Evolutionary conservation across 768 basidiomycete species (phyloP), one percentile per base, ranked within the genome.

Genomic region (Leccinum obscurum): DNA sequence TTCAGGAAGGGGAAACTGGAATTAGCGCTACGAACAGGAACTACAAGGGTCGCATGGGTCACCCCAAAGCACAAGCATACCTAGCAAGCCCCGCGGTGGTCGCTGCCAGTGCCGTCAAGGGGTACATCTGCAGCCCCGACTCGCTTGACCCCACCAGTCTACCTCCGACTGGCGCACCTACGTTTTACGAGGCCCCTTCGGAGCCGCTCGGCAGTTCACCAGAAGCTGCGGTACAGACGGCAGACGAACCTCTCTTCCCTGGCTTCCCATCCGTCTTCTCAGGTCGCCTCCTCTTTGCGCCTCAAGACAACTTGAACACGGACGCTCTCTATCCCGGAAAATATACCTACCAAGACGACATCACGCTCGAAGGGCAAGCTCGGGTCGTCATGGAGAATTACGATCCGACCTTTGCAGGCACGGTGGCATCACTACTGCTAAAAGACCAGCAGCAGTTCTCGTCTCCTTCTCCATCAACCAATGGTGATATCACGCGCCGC

Each of bases 311-410:
- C 71, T 76, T 99, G 61, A 98, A 95, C 74, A 99, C 97, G 1
- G 97, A 99, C 69, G 97, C 92, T 1, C 93, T 99, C 68, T 99
- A 99, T 77, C 97, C 97, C 1, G 96, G 96, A 20, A 98, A 97
- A 75, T 98, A 97, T 76, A 99, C 96, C 6, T 99, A 99, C 75
- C 95, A 97, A 76, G 97, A 99, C 72, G 97, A 98, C 69, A 97
- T 99, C 73, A 98, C 96, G 2, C 93, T 94, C 37, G 89, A 88
- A 62, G 85, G 88, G 30, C 97, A 98, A 74, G 95, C 94, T 2
- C 86, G 97, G 68, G 90, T 98, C 22, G 96, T 98, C 44, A 98
- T 98, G 95, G 96, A 99, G 78, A 99, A 98, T 78, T 98, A 99
- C 75, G 96, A 99, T 68, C 88, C 93, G 0, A 75, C 81, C 0